Base-by-base conservation (phyloP, 331 rosid genomes). In the Arachis monticola region DNA sequence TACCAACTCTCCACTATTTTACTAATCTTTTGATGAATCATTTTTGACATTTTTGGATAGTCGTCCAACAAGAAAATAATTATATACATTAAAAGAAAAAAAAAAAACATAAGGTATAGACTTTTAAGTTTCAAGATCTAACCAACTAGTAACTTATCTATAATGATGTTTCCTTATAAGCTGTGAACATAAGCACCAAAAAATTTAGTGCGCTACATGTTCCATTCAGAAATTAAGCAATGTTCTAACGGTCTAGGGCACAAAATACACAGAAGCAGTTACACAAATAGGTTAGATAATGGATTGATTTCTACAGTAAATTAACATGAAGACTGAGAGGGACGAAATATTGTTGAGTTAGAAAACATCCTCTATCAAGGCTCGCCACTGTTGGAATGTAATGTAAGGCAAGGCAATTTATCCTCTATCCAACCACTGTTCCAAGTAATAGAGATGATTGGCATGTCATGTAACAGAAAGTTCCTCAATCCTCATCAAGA, bases 141-240 rank as follows among this genome's bases (percentile, higher is more conserved):
- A 27, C 30, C 30, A 27, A 27, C 30, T 27, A 27, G 30, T 27
- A 27, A 38, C 41, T 38, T 38, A 38, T 38, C 41, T 38, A 38
- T 3, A 38, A 38, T 38, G 41, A 2, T 38, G 41, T 38, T 38
- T 27, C 30, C 30, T 27, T 27, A 27, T 27, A 27, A 38, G 4
- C 41, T 38, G 41, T 5, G 41, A 38, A 38, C 41, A 38, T 38
- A 38, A 38, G 41, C 41, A 38, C 41, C 41, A 38, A 38, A 5
- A 38, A 38, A 3, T 38, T 38, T 38, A 38, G 67, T 41, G 11
- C 46, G 8, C 66, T 32, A 60, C 17, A 5, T 11, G 9, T 32
- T 32, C 67, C 48, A 38, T 61, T 12, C 67, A 61, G 48, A 42
- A 62, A 6, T 35, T 62, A 35, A 27, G 66, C 66, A 35, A 11